These are phyloP conservation scores for Ceratobasidium sp. DNA, from an alignment of 1,284 basidiomycete genomes.

Conservation along the genomic window DNA sequence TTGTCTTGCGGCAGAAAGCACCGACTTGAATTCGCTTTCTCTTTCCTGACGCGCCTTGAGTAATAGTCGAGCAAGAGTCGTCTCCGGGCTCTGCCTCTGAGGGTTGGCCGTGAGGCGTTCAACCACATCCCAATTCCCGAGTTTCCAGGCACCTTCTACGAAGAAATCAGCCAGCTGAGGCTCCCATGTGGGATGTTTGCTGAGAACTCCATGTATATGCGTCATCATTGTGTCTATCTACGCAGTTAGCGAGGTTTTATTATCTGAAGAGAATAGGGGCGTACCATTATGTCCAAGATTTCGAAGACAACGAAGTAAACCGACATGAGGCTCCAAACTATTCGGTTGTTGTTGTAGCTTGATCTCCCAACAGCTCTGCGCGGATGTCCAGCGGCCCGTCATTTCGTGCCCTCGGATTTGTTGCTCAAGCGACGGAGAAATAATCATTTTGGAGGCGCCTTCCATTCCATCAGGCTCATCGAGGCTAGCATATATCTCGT, in stretches of 20 bases:
- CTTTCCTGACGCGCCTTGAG: slow-evolving; percentile 75
- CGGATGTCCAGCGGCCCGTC: slow-evolving; percentile 96
- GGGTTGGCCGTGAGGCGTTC: slow-evolving; percentile 63
- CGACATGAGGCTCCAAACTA: slow-evolving; percentile 87
- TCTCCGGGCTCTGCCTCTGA: slow-evolving; percentile 63
- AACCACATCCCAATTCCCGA: slow-evolving; percentile 90
- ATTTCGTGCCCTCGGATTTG: slow-evolving; percentile 99
- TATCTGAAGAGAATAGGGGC: background rate
- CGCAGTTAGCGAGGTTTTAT: slow-evolving; percentile 14
- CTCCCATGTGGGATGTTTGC: slow-evolving; percentile 86
- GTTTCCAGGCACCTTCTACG: slow-evolving; percentile 94
- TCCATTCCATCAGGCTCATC: slow-evolving; percentile 99
- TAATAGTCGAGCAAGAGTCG: slow-evolving; percentile 82
- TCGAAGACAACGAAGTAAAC: slow-evolving; percentile 87
- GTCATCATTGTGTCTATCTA: slow-evolving; percentile 88
- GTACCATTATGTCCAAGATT: slow-evolving; percentile 97
- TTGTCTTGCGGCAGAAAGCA: slow-evolving; percentile 73
- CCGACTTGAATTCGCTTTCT: slow-evolving; percentile 56
- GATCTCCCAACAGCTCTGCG: slow-evolving; percentile 99
- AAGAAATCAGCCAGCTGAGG: slow-evolving; percentile 80
- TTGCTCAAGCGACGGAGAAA: slow-evolving; percentile 91
- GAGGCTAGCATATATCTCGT: slow-evolving; percentile 94
- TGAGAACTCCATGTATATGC: slow-evolving; percentile 91
- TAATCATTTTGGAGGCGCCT: slow-evolving; percentile 88
- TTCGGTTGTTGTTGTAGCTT: slow-evolving; percentile 89